A percentile compares a stretch with the other conserved stretches of the same genome.
phyloP scores from a whole-genome alignment of 164 flowering plant genomes.

The Nelumbo lutea region DNA sequence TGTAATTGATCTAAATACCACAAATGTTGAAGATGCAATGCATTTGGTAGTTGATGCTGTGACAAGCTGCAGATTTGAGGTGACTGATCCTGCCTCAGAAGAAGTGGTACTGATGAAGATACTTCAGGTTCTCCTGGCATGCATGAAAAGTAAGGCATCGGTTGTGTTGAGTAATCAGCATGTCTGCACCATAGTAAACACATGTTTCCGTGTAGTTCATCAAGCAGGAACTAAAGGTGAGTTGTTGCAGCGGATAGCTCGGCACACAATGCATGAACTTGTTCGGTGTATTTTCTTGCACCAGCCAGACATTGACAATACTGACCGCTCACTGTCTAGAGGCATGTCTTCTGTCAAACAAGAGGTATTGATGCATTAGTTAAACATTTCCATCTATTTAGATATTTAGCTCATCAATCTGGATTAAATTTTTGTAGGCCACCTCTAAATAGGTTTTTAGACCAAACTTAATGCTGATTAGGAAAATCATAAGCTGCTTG shows the following conservation, averaged over 20 bases:
- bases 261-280: conserved; percentile 22
- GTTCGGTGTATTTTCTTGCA: conserved; percentile 17
- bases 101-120: conserved; percentile 23
- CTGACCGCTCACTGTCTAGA: conserved; percentile 2
- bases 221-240: conserved; percentile 21
- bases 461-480: too few species aligned
- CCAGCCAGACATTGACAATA: conserved; percentile 3
- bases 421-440: not conserved
- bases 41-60: conserved; percentile 19
- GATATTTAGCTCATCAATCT: not conserved
- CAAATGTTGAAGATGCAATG: conserved; percentile 15
- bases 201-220: conserved; percentile 20
- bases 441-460: not conserved
- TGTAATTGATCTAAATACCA: conserved; percentile 12
- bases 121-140: conserved; percentile 21
- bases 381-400: not conserved
- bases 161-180: conserved; percentile 17
- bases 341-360: conserved; percentile 3
- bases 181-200: conserved; percentile 21
- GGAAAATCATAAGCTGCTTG: too few species aligned
- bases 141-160: conserved; percentile 18
- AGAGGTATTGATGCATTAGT: conserved; percentile 8
- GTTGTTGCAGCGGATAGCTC: conserved; percentile 22
- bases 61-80: conserved; percentile 20
- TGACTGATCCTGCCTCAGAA: conserved; percentile 18